phyloP scores from a whole-genome alignment of 2,329 filamentous ascomycete genomes.

The Xylaria sp. region DNA sequence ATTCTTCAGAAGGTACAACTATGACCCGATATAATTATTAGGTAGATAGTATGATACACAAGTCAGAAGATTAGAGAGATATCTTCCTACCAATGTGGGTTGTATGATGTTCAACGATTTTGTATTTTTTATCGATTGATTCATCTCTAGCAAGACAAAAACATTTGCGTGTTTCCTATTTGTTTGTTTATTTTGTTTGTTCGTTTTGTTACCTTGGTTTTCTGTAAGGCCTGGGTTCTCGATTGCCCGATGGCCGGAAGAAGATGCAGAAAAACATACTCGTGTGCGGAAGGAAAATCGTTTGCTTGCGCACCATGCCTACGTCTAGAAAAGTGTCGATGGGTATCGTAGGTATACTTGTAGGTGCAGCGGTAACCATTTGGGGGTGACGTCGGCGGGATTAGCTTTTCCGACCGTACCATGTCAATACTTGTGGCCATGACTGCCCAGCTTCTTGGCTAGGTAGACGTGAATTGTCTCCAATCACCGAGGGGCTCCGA shows the following conservation, averaged over 20 bases:
- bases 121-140: slow-evolving; percentile 36
- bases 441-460: slow-evolving; percentile 14
- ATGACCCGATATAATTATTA: neutral
- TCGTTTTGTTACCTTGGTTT: slow-evolving; percentile 32
- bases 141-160: slow-evolving; percentile 39
- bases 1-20: no score
- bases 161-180: slow-evolving; percentile 30
- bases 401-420: slow-evolving; percentile 11
- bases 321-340: slow-evolving; percentile 27
- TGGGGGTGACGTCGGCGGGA: slow-evolving; percentile 1
- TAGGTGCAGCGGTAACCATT: slow-evolving; percentile 3
- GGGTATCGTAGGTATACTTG: slow-evolving; percentile 6
- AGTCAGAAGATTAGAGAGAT: neutral
- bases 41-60: neutral
- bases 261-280: slow-evolving; percentile 28
- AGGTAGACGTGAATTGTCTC: slow-evolving; percentile 7
- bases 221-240: slow-evolving; percentile 22
- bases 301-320: slow-evolving; percentile 22
- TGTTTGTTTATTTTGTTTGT: slow-evolving; percentile 35
- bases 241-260: slow-evolving; percentile 5
- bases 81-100: neutral
- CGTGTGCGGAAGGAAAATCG: slow-evolving; percentile 44
- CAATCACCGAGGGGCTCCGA: slow-evolving; percentile 7
- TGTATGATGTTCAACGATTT: slow-evolving; percentile 28
- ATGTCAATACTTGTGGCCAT: slow-evolving; percentile 7